A percentile compares a stretch with the other conserved stretches of the same genome.
These are phyloP conservation scores for Multifurca ochricompacta DNA, from an alignment of 768 basidiomycete species.

Conservation along the genomic window DNA sequence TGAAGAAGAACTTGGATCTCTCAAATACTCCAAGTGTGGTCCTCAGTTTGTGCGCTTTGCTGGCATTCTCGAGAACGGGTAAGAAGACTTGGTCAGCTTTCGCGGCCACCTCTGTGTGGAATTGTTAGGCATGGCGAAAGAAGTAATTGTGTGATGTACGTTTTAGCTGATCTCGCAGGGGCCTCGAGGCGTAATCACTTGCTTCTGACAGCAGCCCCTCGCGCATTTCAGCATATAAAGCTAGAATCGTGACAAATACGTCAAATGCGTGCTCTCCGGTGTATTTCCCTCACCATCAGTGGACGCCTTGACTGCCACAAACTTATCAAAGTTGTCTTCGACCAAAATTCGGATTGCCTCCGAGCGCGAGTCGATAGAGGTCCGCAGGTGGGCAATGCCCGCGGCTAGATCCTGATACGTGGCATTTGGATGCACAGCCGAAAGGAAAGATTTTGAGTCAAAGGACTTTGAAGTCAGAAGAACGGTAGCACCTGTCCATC, in stretches of 20 bases:
- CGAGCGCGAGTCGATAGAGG: slow-evolving; percentile 82
- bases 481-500: slow-evolving; percentile 59
- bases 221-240: slow-evolving; percentile 87
- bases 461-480: slow-evolving; percentile 90
- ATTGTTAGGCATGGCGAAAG: not conserved
- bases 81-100: slow-evolving; percentile 95
- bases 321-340: slow-evolving; percentile 96
- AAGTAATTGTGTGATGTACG: slow-evolving; percentile 38
- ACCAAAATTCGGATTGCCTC: slow-evolving; percentile 93
- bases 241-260: slow-evolving; percentile 34
- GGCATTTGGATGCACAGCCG: slow-evolving; percentile 87
- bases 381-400: slow-evolving; percentile 66
- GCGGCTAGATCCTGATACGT: slow-evolving; percentile 84
- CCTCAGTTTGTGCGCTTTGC: slow-evolving; percentile 87
- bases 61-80: slow-evolving; percentile 90
- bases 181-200: slow-evolving; percentile 76
- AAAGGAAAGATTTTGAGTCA: slow-evolving; percentile 90
- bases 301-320: slow-evolving; percentile 93
- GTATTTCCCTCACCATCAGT: slow-evolving; percentile 64
- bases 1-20: slow-evolving; percentile 96
- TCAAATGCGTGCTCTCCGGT: not conserved
- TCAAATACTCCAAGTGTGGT: slow-evolving; percentile 94
- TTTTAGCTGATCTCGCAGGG: slow-evolving; percentile 78
- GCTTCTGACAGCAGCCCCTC: slow-evolving; percentile 72
- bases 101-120: slow-evolving; percentile 64